Evolutionary conservation across 2,329 filamentous ascomycete species (phyloP), one percentile per base, ranked within the genome.

Genomic region (Zarea fungicola): DNA sequence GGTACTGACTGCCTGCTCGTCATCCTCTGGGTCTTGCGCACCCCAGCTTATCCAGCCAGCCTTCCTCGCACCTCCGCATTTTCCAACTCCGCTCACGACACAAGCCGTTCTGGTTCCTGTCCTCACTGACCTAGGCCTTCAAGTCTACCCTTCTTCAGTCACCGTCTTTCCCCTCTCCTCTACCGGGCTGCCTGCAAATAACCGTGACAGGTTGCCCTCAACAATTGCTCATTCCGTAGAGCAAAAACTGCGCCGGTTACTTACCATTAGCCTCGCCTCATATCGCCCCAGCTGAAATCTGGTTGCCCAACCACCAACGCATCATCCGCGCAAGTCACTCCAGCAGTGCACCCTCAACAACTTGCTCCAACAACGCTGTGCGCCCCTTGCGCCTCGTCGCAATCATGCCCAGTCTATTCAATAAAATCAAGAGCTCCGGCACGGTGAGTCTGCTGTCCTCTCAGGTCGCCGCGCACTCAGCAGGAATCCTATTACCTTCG

Each of bases 321-420:
- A 37, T 16, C 46, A 14, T 34, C 42, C 34, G 34, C 37, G 34
- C 43, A 46, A 32, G 19, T 35, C 36, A 41, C 36, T 36, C 46
- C 42, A 23, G 35, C 26, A 31, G 19, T 29, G 31, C 25, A 23
- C 21, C 29, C 19, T 19, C 14, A 25, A 10, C 42, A 26, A 31
- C 49, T 16, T 44, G 50, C 36, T 54, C 56, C 54, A 45, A 54
- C 52, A 58, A 56, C 47, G 56, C 52, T 50, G 52, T 55, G 50
- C 48, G 46, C 43, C 25, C n/a, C 41, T 42, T 43, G 40, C 42
- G 25, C 48, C 48, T 46, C 26, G 23, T 43, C 54, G 44, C 52
- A 54, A 60, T 50, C 55, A 83, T 83, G 78, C 70, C 78, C 54
- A 72, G 75, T 54, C 77, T 83, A 57, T 74, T 83, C 54, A 78